phyloP scores from a whole-genome alignment of 75 land plant species.

The Pseudotsuga menziesii region DNA sequence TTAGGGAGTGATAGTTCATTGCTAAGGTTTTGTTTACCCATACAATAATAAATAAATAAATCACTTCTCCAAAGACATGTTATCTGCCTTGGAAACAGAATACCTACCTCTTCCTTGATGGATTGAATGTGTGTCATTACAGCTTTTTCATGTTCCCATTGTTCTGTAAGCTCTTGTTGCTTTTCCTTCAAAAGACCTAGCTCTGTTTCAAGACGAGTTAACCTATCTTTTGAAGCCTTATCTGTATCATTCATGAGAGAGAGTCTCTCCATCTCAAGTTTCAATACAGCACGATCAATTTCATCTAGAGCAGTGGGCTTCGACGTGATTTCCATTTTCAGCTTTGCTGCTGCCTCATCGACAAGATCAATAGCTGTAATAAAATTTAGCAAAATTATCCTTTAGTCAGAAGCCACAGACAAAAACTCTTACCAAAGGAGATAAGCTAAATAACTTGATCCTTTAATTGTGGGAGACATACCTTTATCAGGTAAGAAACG shows the following conservation, averaged over 20 bases:
- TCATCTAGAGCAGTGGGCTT: slow-evolving; percentile 81
- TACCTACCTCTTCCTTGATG: slow-evolving; percentile 79
- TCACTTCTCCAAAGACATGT: no score
- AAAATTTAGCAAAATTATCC: not conserved
- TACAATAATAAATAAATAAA: no score
- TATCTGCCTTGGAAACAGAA: not conserved
- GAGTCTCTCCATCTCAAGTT: slow-evolving; percentile 81
- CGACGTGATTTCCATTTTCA: slow-evolving; percentile 86
- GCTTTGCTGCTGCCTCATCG: slow-evolving; percentile 88
- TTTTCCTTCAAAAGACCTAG: slow-evolving; percentile 47
- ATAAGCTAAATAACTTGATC: no score
- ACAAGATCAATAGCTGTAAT: slow-evolving; percentile 80
- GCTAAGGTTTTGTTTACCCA: no score
- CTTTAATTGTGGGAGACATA: not conserved
- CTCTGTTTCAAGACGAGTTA: slow-evolving; percentile 62
- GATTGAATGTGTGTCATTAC: slow-evolving; percentile 66
- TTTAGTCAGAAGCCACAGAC: not conserved
- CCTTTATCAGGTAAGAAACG: slow-evolving; percentile 57
- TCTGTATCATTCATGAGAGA: slow-evolving; percentile 74
- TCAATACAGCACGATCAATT: slow-evolving; percentile 61
- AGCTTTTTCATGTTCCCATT: slow-evolving; percentile 65
- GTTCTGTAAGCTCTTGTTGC: slow-evolving; percentile 59
- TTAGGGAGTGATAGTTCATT: no score
- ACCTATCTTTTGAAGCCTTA: slow-evolving; percentile 67
- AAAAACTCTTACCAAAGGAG: no score